A percentile compares a stretch with the other conserved stretches of the same genome.
Conservation (phyloP, 208 protist species). For the Trypanosoma lewisi region DNA sequence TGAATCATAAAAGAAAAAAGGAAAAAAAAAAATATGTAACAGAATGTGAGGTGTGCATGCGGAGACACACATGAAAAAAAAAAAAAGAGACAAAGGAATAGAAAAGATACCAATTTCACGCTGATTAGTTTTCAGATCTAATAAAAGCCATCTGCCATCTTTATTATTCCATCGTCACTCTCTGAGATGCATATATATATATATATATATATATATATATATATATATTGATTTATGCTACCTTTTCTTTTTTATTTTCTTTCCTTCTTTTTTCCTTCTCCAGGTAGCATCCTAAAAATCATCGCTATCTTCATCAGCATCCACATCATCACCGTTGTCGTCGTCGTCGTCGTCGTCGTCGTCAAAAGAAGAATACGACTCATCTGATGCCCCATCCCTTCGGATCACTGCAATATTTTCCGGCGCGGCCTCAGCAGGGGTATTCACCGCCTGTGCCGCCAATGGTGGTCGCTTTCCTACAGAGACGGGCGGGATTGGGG, state of each 20-base stretch:
- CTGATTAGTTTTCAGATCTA: no score
- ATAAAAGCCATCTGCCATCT: no score
- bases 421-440: not conserved
- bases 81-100: no score
- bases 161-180: no score
- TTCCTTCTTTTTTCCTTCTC: not conserved
- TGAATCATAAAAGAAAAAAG: no score
- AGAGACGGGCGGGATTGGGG: slow-evolving; percentile 9
- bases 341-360: slow-evolving; percentile 38
- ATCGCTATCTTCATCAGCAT: slow-evolving; percentile 81
- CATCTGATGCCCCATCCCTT: slow-evolving; percentile 33
- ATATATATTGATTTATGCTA: no score
- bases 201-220: no score
- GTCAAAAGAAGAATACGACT: slow-evolving; percentile 83
- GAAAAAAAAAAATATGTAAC: slow-evolving; percentile 17
- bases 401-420: slow-evolving; percentile 8
- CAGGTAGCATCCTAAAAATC: slow-evolving; percentile 55
- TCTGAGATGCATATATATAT: no score
- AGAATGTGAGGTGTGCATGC: no score
- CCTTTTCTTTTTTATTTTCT: not conserved
- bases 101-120: no score
- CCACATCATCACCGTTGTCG: slow-evolving; percentile 53
- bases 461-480: slow-evolving; percentile 2
- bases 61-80: no score
- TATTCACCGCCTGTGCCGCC: not conserved